These are phyloP conservation scores for Saccharomycopsis phalli DNA, from an alignment of 1,139 yeast genomes.

Conservation along the genomic window DNA sequence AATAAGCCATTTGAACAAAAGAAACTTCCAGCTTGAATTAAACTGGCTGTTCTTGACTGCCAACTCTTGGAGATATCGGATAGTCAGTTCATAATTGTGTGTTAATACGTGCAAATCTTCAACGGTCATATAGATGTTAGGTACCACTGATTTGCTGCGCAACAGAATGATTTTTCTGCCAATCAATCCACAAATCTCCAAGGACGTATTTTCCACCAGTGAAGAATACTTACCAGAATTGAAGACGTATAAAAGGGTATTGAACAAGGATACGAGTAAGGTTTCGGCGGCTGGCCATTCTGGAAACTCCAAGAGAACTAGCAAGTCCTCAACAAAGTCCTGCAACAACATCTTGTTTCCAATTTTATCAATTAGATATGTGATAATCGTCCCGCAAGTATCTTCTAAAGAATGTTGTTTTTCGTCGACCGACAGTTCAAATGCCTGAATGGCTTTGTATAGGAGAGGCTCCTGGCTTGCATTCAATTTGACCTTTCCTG, in stretches of 20 bases:
- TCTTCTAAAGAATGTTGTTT: slow-evolving; percentile 18
- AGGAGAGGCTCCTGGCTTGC: slow-evolving; percentile 20
- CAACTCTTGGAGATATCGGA: slow-evolving; percentile 3
- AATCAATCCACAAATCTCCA: slow-evolving; percentile 46
- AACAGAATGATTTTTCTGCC: slow-evolving; percentile 41
- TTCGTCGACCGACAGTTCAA: slow-evolving; percentile 16
- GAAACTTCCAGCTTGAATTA: slow-evolving; percentile 8
- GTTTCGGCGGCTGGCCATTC: slow-evolving; percentile 55
- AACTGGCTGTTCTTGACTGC: slow-evolving; percentile 3
- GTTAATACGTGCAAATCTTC: slow-evolving; percentile 5
- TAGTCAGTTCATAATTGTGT: slow-evolving; percentile 1
- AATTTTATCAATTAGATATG: slow-evolving; percentile 34
- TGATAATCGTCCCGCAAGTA: slow-evolving; percentile 31
- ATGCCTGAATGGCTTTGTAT: slow-evolving; percentile 10
- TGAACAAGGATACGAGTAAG: slow-evolving; percentile 36
- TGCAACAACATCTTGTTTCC: slow-evolving; percentile 38
- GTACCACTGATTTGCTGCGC: slow-evolving; percentile 9
- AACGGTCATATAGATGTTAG: slow-evolving; percentile 1
- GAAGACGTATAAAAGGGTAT: slow-evolving; percentile 33
- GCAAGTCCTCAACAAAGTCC: slow-evolving; percentile 46
- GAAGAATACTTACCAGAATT: slow-evolving; percentile 31
- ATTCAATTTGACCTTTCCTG: slow-evolving; percentile 16
- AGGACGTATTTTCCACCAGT: slow-evolving; percentile 32
- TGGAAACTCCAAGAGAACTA: slow-evolving; percentile 40
- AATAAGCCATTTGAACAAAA: slow-evolving; percentile 18